Base-by-base conservation (phyloP, 2,329 filamentous ascomycete species). In the Phyllachora maydis region DNA sequence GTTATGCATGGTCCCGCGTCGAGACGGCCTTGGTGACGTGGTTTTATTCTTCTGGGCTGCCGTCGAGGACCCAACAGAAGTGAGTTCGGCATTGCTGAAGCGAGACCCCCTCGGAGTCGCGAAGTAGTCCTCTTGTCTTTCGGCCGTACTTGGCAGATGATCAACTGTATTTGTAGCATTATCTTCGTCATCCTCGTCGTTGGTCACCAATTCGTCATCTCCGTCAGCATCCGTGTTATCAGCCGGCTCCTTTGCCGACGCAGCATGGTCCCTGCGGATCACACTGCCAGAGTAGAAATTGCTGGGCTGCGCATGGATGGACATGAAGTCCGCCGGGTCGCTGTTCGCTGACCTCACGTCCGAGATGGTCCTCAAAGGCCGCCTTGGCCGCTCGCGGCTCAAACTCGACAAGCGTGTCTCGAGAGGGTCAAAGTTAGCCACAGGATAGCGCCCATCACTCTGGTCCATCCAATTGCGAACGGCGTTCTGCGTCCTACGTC, bases 391-490 rank as follows among this genome's bases (percentile, higher is more conserved):
- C 37, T 65, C 60, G 34, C 53, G n/a, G n/a, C n/a, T n/a, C n/a
- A n/a, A n/a, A n/a, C n/a, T n/a, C n/a, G n/a, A n/a, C n/a, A n/a
- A n/a, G n/a, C n/a, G n/a, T n/a, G n/a, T n/a, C n/a, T n/a, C n/a
- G n/a, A n/a, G n/a, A n/a, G n/a, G n/a, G n/a, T n/a, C n/a, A n/a
- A n/a, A n/a, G n/a, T n/a, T n/a, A n/a, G n/a, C n/a, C n/a, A n/a
- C n/a, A n/a, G n/a, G n/a, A n/a, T n/a, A n/a, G n/a, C n/a, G n/a
- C n/a, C n/a, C n/a, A n/a, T 43, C 46, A 15, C 68, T 57, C 31
- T 63, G 62, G 21, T 82, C 77, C 77, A 93, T 92, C 83, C 83
- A 93, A 34, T 77, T 72, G 14, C 75, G 71, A 24, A 93, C 82
- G 1, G 79, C 77, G 28, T 72, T 82, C 32, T 75, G 74, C 2